Base-by-base conservation (phyloP, 2,329 filamentous ascomycete species). In the Cladorrhinum sp. region DNA sequence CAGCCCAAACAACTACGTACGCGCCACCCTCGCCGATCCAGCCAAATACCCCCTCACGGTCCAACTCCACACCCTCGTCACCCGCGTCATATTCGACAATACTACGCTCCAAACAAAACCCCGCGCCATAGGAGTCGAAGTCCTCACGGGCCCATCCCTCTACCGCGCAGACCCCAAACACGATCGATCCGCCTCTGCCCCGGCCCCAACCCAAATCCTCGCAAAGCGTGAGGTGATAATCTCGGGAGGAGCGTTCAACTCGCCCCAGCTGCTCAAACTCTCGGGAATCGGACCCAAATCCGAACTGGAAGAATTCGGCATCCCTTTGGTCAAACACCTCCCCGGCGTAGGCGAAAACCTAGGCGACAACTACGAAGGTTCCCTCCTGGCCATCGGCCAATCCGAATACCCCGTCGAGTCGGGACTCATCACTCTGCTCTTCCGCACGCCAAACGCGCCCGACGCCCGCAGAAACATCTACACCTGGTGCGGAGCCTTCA, bases 311-410 rank as follows among this genome's bases (percentile, higher is more conserved):
- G 65, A 67, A 52, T 71, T 81, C 68, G 70, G 74, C 30, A 86
- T 87, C 63, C 72, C 77, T 0, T 76, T 85, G 2, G 67, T 86
- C 55, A 73, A 75, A 1, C 78, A 88, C 66, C 75, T 84, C 1
- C 85, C 84, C 0, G 86, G 84, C 36, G 84, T 89, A 6, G 86
- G 86, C 28, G 79, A 76, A 26, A 85, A 86, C 68, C 74, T 87
- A 1, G 78, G 83, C 69, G 84, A 88, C 71, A 81, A 81, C 57
- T 79, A 80, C 71, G 78, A 81, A 66, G 74, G 79, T 55, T 73
- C 73, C 28, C 67, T 79, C 18, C 67, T 77, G 14, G 79, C 74
- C 5, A 70, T 80, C 10, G 69, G 67, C 18, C 75, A 70, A 28
- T 28, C 26, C 26, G 16, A 64, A 70, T 28, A 28, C 18, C 74